Conservation (phyloP, 2,329 filamentous ascomycete species). For the Lecanicillium sp. region DNA sequence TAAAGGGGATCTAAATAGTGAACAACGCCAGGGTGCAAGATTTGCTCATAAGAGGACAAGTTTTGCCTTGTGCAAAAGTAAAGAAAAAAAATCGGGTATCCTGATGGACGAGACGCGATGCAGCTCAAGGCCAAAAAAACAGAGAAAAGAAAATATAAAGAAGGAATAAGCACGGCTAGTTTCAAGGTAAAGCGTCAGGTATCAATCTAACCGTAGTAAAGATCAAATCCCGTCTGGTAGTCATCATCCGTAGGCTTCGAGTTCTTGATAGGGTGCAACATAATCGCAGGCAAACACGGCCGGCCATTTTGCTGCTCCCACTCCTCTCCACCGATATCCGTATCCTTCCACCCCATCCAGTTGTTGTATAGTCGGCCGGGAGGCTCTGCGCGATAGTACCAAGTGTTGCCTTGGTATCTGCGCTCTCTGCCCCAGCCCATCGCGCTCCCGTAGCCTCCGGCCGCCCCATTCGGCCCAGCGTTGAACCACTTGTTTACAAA, state of each 20-base stretch:
- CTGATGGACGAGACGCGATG: no score
- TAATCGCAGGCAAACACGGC: slow-evolving; percentile 48
- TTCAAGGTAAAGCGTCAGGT: no score
- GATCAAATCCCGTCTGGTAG: slow-evolving; percentile 27
- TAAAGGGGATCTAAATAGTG: no score
- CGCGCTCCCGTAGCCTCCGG: slow-evolving; percentile 45
- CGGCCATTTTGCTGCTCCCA: slow-evolving; percentile 51
- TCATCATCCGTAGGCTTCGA: slow-evolving; percentile 41
- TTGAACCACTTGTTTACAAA: slow-evolving; percentile 53
- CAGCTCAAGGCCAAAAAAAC: neutral
- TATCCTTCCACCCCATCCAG: slow-evolving; percentile 53
- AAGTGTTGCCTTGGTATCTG: slow-evolving; percentile 49
- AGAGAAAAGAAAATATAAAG: neutral
- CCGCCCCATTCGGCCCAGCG: slow-evolving; percentile 44
- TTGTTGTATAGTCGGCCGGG: slow-evolving; percentile 54
- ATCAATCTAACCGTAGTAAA: slow-evolving; percentile 25
- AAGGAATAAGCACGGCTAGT: no score
- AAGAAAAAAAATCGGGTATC: no score
- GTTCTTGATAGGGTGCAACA: slow-evolving; percentile 54
- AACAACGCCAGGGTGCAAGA: no score
- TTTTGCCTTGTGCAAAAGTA: no score
- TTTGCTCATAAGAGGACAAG: no score
- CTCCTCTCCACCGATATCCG: slow-evolving; percentile 40
- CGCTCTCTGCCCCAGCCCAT: slow-evolving; percentile 53
- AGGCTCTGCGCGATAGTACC: slow-evolving; percentile 51